phyloP scores from a whole-genome alignment of 352 stramenopile species.

The Pythium dissimile region DNA sequence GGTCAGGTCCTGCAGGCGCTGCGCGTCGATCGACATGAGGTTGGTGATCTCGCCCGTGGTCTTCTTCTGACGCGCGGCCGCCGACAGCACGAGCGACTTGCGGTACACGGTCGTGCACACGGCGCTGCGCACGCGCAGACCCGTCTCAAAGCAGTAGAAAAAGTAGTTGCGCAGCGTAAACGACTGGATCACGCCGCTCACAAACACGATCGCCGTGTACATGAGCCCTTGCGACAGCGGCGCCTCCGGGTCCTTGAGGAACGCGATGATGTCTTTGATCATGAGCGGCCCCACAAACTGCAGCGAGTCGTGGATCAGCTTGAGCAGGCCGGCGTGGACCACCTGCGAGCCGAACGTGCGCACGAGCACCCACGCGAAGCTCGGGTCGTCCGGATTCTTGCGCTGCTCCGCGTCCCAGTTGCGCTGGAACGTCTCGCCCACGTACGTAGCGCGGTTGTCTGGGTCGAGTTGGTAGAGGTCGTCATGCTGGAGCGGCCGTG shows the following conservation, averaged over 20 bases:
- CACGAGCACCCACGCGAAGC: slow-evolving; percentile 16
- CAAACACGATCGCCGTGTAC: slow-evolving; percentile 69
- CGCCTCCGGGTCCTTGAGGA: slow-evolving; percentile 59
- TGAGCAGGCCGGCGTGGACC: slow-evolving; percentile 53
- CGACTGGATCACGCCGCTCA: slow-evolving; percentile 66
- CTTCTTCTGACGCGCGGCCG: slow-evolving; percentile 62
- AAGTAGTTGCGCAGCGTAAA: slow-evolving; percentile 79
- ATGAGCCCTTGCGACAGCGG: slow-evolving; percentile 48
- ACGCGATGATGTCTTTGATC: slow-evolving; percentile 86
- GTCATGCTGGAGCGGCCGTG: slow-evolving; percentile 67
- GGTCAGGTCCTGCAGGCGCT: slow-evolving; percentile 94
- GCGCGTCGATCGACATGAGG: slow-evolving; percentile 96
- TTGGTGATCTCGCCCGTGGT: slow-evolving; percentile 96
- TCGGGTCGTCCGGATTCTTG: slow-evolving; percentile 7
- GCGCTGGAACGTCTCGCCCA: slow-evolving; percentile 42
- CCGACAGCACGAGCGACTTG: slow-evolving; percentile 85
- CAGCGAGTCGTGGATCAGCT: slow-evolving; percentile 77
- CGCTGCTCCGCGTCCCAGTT: slow-evolving; percentile 41
- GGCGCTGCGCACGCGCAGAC: slow-evolving; percentile 70
- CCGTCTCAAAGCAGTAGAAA: slow-evolving; percentile 82
- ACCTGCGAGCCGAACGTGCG: slow-evolving; percentile 51
- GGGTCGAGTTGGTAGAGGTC: slow-evolving; percentile 86
- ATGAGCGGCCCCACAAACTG: slow-evolving; percentile 83
- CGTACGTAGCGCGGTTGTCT: slow-evolving; percentile 52
- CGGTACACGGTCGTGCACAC: slow-evolving; percentile 76